Evolutionary conservation across 2,329 filamentous ascomycete species (phyloP).

Genomic region (Orbilia brochopaga): DNA sequence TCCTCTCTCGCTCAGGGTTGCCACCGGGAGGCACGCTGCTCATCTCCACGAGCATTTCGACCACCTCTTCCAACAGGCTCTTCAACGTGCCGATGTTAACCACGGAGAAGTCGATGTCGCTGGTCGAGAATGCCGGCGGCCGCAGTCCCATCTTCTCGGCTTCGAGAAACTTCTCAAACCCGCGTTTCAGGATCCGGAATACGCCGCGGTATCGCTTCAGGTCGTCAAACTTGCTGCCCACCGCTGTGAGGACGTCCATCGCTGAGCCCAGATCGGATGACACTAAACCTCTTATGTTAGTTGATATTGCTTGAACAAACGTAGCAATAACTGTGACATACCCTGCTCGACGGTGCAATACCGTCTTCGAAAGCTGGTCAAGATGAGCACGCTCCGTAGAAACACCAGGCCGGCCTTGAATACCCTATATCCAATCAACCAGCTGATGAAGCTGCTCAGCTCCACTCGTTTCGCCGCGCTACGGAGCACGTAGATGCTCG

Average conservation of each 20-base stretch:
- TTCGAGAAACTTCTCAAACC: conserved; percentile 48
- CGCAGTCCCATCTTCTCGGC: conserved; percentile 48
- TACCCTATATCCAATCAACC: conserved; percentile 48
- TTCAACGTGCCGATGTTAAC: conserved; percentile 45
- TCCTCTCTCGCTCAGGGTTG: conserved; percentile 7
- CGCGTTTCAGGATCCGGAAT: conserved; percentile 43
- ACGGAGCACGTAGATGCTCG: conserved; percentile 46
- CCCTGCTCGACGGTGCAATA: conserved; percentile 50
- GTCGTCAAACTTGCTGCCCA: conserved; percentile 48
- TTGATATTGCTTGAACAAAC: not conserved
- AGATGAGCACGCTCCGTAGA: conserved; percentile 34
- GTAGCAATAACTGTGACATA: not conserved
- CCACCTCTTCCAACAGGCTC: conserved; percentile 43
- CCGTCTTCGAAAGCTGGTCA: conserved; percentile 44
- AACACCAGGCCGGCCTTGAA: conserved; percentile 49
- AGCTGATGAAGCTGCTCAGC: conserved; percentile 42
- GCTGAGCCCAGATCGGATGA: conserved; percentile 43
- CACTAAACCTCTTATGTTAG: conserved; percentile 20
- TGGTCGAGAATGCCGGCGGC: conserved; percentile 31
- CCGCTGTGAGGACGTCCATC: conserved; percentile 47
- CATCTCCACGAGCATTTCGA: conserved; percentile 40
- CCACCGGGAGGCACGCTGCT: conserved; percentile 19
- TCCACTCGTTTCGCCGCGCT: conserved; percentile 46
- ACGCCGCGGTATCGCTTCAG: conserved; percentile 48
- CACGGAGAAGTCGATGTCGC: conserved; percentile 48